Evolutionary conservation across 306 rosid species (phyloP).

Genomic region (Medicago lupulina): DNA sequence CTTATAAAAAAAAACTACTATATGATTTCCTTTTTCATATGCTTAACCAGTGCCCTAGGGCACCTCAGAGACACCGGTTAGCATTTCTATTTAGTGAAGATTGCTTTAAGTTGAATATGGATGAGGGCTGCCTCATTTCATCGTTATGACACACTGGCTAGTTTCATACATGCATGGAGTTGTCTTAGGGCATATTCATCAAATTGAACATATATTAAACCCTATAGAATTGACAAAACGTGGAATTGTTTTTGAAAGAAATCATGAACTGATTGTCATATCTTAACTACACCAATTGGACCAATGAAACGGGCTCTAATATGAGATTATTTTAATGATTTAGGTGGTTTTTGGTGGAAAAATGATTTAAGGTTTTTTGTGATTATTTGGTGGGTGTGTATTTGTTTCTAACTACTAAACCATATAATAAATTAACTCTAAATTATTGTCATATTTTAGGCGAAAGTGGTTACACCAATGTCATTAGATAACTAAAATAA

Average conservation of each 20-base stretch:
- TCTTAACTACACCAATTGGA: slow-evolving; percentile 47
- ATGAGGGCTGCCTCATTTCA: too few species aligned
- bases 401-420: slow-evolving; percentile 26
- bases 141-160: slow-evolving; percentile 8
- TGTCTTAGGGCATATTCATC: slow-evolving; percentile 26
- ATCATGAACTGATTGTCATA: slow-evolving; percentile 39
- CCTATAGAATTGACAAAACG: background rate
- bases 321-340: slow-evolving; percentile 16
- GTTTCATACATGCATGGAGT: background rate
- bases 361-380: background rate
- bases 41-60: too few species aligned
- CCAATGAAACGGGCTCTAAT: slow-evolving; percentile 17
- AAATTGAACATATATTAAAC: slow-evolving; percentile 16
- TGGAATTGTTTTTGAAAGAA: background rate
- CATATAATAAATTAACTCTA: slow-evolving; percentile 37
- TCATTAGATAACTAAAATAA: slow-evolving; percentile 11
- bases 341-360: background rate
- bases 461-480: slow-evolving; percentile 48
- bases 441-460: slow-evolving; percentile 36
- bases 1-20: too few species aligned
- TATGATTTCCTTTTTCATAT: too few species aligned
- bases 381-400: slow-evolving; percentile 37
- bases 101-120: too few species aligned
- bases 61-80: too few species aligned
- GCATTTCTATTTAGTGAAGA: too few species aligned